Base-by-base conservation (phyloP, 257 asterid species). In the Fraxinus americana region DNA sequence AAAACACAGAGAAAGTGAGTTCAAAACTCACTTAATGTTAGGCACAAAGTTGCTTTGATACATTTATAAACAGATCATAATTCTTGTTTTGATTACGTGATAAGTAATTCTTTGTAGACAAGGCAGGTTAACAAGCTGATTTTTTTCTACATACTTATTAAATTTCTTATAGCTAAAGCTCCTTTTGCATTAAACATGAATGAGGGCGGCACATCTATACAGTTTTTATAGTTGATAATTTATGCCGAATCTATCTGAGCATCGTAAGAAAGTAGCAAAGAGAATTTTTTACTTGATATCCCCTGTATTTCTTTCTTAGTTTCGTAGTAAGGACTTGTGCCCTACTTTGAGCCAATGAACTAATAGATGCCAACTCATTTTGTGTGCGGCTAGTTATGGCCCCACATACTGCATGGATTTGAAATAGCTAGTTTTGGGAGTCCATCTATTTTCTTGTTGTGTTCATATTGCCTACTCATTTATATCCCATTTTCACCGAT, bases 1-100 rank as follows among this genome's bases (percentile, higher is more conserved):
- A 82, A 86, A 92, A 90, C 88, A 91, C 98, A 0, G 97, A 92
- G 87, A 95, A 89, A 83, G 99, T 89, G 82, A 87, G 89, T 79
- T 59, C n/a, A 6, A 52, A 4, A 68, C 19, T 77, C 77, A 36
- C 5, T 80, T 63, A 12, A 54, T 32, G 14, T 11, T 10, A 41
- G 71, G 63, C 50, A 39, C 30, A 66, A 14, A 54, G 67, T 75
- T 11, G n/a, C 25, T 35, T 48, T 7, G 34, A 16, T 48, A 48
- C 16, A 48, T 13, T 14, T 48, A 48, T 48, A 14, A 12, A 45
- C 19, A 45, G 19, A 48, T 48, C 57, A 4, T 45, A 45, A 45
- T 45, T 45, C 19, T 45, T 45, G 54, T 45, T 45, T 45, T 1
- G 19, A 45, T 17, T 45, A 45, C 54, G n/a, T 3, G 39, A 38